These are phyloP conservation scores for Bathelium albidoporum DNA, from an alignment of 495 filamentous ascomycete genomes.

Conservation along the genomic window DNA sequence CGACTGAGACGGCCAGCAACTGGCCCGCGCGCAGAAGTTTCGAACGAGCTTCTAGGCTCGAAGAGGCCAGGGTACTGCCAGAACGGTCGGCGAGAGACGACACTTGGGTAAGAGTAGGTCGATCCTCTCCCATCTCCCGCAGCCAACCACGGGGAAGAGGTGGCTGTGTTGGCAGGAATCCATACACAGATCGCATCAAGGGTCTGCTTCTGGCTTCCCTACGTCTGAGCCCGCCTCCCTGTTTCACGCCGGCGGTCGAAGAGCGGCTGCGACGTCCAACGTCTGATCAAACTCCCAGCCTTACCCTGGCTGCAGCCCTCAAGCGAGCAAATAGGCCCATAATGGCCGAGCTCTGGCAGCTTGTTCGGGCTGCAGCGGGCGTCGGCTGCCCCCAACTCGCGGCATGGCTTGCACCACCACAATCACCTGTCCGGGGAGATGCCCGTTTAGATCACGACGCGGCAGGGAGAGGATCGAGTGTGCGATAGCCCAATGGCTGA, in stretches of 20 bases:
- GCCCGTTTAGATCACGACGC: conserved; percentile 2
- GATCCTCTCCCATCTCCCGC: background rate
- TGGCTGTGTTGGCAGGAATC: conserved; percentile 4
- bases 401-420: conserved; percentile 2
- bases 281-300: background rate
- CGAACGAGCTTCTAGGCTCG: conserved; percentile 1
- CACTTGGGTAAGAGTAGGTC: background rate
- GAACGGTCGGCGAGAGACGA: background rate
- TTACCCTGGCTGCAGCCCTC: background rate
- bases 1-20: background rate
- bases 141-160: background rate
- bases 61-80: background rate
- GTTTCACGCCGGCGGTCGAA: background rate
- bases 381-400: conserved; percentile 1
- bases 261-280: conserved; percentile 1
- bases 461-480: background rate
- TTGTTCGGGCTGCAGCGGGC: background rate
- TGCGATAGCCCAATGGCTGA: background rate
- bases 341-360: background rate
- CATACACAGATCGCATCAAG: conserved; percentile 4
- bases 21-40: background rate
- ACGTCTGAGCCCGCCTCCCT: conserved; percentile 3
- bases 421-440: background rate
- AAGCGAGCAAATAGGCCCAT: background rate
- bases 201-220: conserved; percentile 3